phyloP scores from a whole-genome alignment of 2,329 filamentous ascomycete species.

The Alternaria alternata region DNA sequence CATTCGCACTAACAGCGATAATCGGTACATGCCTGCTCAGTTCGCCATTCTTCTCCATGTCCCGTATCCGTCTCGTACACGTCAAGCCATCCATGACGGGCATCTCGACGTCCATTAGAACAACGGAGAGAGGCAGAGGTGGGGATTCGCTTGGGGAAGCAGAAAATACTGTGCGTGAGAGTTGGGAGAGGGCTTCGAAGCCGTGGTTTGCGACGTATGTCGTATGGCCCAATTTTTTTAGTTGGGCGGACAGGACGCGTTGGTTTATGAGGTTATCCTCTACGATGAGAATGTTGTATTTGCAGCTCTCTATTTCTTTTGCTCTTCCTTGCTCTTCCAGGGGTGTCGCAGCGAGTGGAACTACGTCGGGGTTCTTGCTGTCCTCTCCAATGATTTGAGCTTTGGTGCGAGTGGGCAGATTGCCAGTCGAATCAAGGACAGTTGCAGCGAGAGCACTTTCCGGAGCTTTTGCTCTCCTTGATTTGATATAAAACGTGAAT shows the following conservation, averaged over 20 bases:
- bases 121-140: constrained; percentile 1
- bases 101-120: constrained; percentile 44
- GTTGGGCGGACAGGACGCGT: constrained; percentile 35
- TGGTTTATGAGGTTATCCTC: constrained; percentile 48
- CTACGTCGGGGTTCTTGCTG: neutral
- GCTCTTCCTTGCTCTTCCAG: neutral
- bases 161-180: constrained; percentile 13
- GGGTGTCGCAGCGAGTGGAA: neutral
- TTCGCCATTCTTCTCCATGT: constrained; percentile 21
- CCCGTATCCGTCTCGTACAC: constrained; percentile 28
- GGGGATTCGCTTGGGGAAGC: constrained; percentile 1
- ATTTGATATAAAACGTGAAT: constrained; percentile 38
- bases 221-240: constrained; percentile 34
- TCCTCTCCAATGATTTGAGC: constrained; percentile 3
- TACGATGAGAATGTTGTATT: constrained; percentile 31
- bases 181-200: constrained; percentile 33
- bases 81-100: constrained; percentile 43
- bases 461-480: constrained; percentile 3
- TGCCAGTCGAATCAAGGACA: neutral
- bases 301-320: neutral
- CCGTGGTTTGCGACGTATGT: constrained; percentile 40
- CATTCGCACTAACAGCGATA: constrained; percentile 42
- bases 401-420: neutral
- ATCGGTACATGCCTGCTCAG: constrained; percentile 29
- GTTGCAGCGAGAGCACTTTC: neutral